These are phyloP conservation scores for Camillea tinctor DNA, from an alignment of 2,329 filamentous ascomycete species.

Conservation along the genomic window DNA sequence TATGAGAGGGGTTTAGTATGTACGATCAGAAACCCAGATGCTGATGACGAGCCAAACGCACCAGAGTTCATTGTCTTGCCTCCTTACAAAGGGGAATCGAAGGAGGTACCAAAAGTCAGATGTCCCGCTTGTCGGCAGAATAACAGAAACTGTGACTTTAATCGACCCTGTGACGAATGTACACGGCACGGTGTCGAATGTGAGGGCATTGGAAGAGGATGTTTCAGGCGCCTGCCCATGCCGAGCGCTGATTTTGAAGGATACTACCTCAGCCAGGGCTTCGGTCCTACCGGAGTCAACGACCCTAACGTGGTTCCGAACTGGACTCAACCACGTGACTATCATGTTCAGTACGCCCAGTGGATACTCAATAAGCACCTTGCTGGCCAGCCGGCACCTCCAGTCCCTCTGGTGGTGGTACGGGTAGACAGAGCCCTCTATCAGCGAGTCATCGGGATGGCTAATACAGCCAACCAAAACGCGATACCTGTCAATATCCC, in stretches of 20 bases:
- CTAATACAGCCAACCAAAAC: too few relatives aligned
- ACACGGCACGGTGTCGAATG: background rate
- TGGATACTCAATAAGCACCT: background rate
- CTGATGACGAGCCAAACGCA: too few relatives aligned
- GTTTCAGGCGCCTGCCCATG: constrained; percentile 4
- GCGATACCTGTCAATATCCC: too few relatives aligned
- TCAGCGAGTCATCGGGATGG: background rate
- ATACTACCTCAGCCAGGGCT: constrained; percentile 8
- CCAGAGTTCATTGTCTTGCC: background rate
- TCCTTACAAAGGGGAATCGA: background rate
- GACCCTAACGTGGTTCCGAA: background rate
- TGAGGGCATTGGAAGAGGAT: background rate
- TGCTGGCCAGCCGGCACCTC: background rate
- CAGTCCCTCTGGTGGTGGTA: background rate
- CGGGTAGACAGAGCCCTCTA: background rate
- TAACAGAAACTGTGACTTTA: background rate
- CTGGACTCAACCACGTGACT: constrained; percentile 3
- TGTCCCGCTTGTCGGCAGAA: background rate
- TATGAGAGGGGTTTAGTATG: too few relatives aligned
- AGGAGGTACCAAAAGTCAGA: background rate
- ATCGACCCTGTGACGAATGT: background rate
- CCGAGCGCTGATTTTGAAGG: constrained; percentile 8
- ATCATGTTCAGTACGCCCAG: constrained; percentile 5
- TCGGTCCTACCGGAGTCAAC: constrained; percentile 5
- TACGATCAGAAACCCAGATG: too few relatives aligned